A percentile compares a stretch with the other conserved stretches of the same genome.
These are phyloP conservation scores for Daedaleopsis sinensis DNA, from an alignment of 768 basidiomycete species.

Conservation along the genomic window DNA sequence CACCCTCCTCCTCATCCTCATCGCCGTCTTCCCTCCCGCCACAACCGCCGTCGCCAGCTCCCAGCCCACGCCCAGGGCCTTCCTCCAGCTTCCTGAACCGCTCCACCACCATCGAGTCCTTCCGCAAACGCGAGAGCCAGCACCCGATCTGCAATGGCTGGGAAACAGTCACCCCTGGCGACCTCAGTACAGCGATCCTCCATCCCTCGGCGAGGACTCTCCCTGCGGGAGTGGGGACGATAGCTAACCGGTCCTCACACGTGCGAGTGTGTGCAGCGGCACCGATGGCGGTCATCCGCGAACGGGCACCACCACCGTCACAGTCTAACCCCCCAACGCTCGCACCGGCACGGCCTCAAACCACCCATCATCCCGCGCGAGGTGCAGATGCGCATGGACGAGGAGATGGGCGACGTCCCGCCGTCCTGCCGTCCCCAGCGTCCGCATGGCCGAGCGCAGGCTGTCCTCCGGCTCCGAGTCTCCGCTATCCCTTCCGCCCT, in stretches of 20 bases:
- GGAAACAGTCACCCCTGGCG: slow-evolving; percentile 33
- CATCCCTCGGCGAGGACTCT: slow-evolving; percentile 59
- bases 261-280: slow-evolving; percentile 25
- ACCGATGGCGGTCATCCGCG: slow-evolving; percentile 28
- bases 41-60: slow-evolving; percentile 22
- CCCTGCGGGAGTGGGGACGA: slow-evolving; percentile 74
- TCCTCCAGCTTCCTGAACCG: slow-evolving; percentile 44
- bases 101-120: slow-evolving; percentile 29
- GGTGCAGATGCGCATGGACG: slow-evolving; percentile 37
- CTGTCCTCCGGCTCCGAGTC: slow-evolving; percentile 29
- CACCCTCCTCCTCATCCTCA: slow-evolving; percentile 56
- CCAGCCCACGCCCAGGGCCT: slow-evolving; percentile 21
- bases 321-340: slow-evolving; percentile 29
- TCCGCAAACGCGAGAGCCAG: slow-evolving; percentile 12
- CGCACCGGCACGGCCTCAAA: slow-evolving; percentile 30
- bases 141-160: slow-evolving; percentile 36
- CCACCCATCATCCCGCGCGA: slow-evolving; percentile 41
- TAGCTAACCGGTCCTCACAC: slow-evolving; percentile 55
- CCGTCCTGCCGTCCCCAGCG: slow-evolving; percentile 32
- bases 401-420: slow-evolving; percentile 32
- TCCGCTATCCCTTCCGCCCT: slow-evolving; percentile 43
- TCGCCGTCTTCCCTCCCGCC: slow-evolving; percentile 46
- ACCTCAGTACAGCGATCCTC: slow-evolving; percentile 6
- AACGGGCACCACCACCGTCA: slow-evolving; percentile 30
- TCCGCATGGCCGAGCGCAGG: slow-evolving; percentile 28